These are phyloP conservation scores for Lentinula novae-zelandiae DNA, from an alignment of 1,284 basidiomycete genomes.

Conservation along the genomic window DNA sequence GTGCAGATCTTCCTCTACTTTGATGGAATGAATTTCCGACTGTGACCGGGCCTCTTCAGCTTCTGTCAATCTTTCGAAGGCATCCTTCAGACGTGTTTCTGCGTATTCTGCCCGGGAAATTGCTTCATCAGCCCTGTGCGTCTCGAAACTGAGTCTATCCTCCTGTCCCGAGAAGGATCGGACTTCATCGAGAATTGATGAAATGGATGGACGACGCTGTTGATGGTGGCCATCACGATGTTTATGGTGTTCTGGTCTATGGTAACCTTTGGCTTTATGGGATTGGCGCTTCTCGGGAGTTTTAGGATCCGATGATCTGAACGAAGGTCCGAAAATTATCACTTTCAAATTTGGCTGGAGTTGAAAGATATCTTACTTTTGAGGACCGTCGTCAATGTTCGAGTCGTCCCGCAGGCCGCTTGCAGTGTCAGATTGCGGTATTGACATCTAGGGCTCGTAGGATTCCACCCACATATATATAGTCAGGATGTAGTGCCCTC, in stretches of 20 bases:
- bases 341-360: neutral
- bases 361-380: neutral
- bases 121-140: conserved; percentile 47
- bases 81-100: conserved; percentile 45
- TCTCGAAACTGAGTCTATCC: conserved; percentile 56
- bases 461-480: neutral
- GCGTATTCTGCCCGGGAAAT: conserved; percentile 49
- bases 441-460: neutral
- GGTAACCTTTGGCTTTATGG: neutral
- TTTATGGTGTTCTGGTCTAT: neutral
- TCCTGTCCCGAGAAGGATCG: neutral
- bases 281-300: neutral
- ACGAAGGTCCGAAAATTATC: neutral
- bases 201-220: neutral
- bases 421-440: neutral
- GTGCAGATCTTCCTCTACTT: conserved; percentile 43
- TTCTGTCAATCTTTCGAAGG: conserved; percentile 31
- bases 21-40: conserved; percentile 41
- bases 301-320: neutral
- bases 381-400: neutral
- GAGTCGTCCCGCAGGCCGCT: neutral
- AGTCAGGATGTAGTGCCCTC: too few relatives aligned
- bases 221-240: neutral
- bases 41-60: conserved; percentile 46
- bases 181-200: conserved; percentile 2